phyloP scores from a whole-genome alignment of 495 filamentous ascomycete genomes.

The Aspergillus hancockii region DNA sequence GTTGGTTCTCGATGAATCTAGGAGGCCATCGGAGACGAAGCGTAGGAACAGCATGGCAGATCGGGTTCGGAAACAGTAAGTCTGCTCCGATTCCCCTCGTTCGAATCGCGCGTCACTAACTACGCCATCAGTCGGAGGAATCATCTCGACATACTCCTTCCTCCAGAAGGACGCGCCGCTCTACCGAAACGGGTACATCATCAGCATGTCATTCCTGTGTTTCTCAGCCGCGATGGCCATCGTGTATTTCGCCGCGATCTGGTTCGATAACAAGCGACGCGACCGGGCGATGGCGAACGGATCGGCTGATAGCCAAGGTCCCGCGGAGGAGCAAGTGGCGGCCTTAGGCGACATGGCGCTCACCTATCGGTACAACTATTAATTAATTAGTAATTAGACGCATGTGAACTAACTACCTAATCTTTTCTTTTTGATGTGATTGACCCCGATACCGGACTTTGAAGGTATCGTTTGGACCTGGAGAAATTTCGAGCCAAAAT shows the following conservation, averaged over 20 bases:
- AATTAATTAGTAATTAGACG: constrained; percentile 9
- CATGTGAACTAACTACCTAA: not conserved
- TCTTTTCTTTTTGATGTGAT: not conserved
- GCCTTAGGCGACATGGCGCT: constrained; percentile 26
- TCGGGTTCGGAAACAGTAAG: constrained; percentile 77
- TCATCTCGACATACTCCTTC: constrained; percentile 81
- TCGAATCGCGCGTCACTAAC: not conserved
- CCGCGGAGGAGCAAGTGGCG: constrained; percentile 20
- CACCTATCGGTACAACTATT: constrained; percentile 31
- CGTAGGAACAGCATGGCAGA: constrained; percentile 78
- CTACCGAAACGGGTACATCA: constrained; percentile 71
- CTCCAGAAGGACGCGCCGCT: constrained; percentile 64
- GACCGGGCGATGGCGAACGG: constrained; percentile 11
- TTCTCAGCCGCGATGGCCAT: constrained; percentile 58
- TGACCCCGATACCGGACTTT: not conserved
- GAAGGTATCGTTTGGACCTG: not conserved
- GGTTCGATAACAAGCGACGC: constrained; percentile 60
- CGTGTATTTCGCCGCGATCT: constrained; percentile 59
- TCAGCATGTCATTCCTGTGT: constrained; percentile 69
- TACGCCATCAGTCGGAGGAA: constrained; percentile 56
- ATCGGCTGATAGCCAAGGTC: not conserved
- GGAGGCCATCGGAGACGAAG: constrained; percentile 75
- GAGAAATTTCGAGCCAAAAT: not conserved
- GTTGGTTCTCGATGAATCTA: constrained; percentile 88
- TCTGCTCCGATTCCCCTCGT: not conserved